Evolutionary conservation across 2,329 filamentous ascomycete genomes (phyloP).

Genomic region (Alternaria dauci): DNA sequence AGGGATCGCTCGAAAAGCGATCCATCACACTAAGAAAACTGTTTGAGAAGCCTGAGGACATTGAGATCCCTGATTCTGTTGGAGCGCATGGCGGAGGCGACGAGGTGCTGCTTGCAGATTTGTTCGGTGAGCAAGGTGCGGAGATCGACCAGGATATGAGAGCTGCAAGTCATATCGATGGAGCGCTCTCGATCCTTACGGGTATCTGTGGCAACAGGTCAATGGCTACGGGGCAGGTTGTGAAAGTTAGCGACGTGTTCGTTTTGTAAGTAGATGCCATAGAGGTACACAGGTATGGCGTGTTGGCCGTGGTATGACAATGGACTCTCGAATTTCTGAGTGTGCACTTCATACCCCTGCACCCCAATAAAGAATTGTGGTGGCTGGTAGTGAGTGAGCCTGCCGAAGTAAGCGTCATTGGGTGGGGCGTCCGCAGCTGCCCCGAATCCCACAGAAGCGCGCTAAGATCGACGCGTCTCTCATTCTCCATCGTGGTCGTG

Average conservation of each 20-base stretch:
- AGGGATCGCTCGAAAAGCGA: slow-evolving; percentile 62
- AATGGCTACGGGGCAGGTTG: slow-evolving; percentile 64
- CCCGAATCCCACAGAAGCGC: neutral
- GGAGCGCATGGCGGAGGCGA: slow-evolving; percentile 70
- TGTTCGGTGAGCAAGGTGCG: slow-evolving; percentile 63
- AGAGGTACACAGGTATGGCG: neutral
- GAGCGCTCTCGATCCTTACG: slow-evolving; percentile 66
- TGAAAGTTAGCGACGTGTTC: slow-evolving; percentile 62
- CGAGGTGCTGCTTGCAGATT: slow-evolving; percentile 63
- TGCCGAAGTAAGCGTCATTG: neutral
- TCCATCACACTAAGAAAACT: slow-evolving; percentile 62
- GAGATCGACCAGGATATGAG: slow-evolving; percentile 59
- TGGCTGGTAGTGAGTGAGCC: neutral
- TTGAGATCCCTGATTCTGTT: slow-evolving; percentile 61
- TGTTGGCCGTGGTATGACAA: neutral
- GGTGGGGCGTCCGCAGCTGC: neutral
- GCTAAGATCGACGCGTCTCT: slow-evolving; percentile 6
- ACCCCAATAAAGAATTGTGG: neutral
- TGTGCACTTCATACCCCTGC: neutral
- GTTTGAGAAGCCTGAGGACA: slow-evolving; percentile 65
- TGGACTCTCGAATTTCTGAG: neutral
- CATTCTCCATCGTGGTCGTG: neutral
- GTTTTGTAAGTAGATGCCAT: slow-evolving; percentile 11
- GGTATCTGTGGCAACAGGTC: slow-evolving; percentile 68
- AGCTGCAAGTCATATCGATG: slow-evolving; percentile 67